Evolutionary conservation across 2,329 filamentous ascomycete genomes (phyloP).

Genomic region (Phyllosticta capitalensis): DNA sequence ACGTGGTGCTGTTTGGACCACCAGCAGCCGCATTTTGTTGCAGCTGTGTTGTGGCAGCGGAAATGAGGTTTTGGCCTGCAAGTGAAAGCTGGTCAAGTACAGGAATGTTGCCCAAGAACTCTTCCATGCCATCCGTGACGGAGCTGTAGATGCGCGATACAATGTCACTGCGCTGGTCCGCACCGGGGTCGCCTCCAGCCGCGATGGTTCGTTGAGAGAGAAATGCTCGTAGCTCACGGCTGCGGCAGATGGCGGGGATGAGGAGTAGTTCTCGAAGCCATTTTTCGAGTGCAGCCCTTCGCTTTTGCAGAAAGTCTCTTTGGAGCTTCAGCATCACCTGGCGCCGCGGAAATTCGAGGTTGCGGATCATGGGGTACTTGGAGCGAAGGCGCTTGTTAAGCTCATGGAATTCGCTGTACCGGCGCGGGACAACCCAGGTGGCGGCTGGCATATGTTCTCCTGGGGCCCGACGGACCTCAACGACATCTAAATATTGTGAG

Average conservation of each 20-base stretch:
- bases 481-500: conserved; percentile 48
- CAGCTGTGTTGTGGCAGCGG: conserved; percentile 53
- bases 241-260: conserved; percentile 87
- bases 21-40: conserved; percentile 14
- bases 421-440: conserved; percentile 81
- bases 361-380: conserved; percentile 76
- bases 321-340: conserved; percentile 95
- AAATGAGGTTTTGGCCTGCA: conserved; percentile 83
- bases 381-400: conserved; percentile 80
- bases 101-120: conserved; percentile 91
- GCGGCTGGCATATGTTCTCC: conserved; percentile 96
- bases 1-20: conserved; percentile 18
- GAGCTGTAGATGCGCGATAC: conserved; percentile 94
- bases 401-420: conserved; percentile 96
- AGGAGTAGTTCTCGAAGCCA: conserved; percentile 71
- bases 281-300: conserved; percentile 70
- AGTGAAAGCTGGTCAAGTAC: conserved; percentile 89
- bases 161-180: conserved; percentile 63
- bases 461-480: conserved; percentile 82
- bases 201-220: conserved; percentile 78
- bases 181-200: conserved; percentile 52
- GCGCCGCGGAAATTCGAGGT: conserved; percentile 83
- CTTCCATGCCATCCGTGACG: conserved; percentile 95
- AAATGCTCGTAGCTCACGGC: conserved; percentile 83
- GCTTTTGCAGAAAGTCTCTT: conserved; percentile 87